Percentiles rank a stretch among this genome's conserved stretches.
These are phyloP conservation scores for Rhodamnia argentea DNA, from an alignment of 345 rosid species.

Conservation along the genomic window DNA sequence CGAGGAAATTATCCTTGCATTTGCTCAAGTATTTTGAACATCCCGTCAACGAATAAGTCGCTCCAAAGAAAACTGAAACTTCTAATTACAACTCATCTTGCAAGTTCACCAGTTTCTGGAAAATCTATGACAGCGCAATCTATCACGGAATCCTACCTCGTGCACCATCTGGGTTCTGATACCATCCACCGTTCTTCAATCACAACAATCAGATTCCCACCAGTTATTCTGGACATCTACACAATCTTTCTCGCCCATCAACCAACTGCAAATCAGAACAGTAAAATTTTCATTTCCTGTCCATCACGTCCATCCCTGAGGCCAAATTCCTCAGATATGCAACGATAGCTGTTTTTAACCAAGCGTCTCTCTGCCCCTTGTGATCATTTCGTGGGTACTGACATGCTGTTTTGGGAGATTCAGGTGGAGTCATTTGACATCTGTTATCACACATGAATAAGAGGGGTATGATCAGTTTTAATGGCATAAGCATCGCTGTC, in stretches of 20 bases:
- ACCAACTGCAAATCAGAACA: background rate
- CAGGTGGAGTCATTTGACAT: background rate
- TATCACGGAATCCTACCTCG: background rate
- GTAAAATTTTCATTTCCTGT: background rate
- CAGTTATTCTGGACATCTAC: background rate
- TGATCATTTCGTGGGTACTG: background rate
- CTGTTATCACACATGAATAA: background rate
- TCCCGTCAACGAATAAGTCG: background rate
- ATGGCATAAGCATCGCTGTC: background rate
- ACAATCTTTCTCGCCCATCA: background rate
- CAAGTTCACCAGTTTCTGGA: background rate
- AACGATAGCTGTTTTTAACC: background rate
- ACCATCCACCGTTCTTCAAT: background rate
- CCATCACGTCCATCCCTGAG: background rate
- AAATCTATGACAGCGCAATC: background rate
- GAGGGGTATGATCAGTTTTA: background rate
- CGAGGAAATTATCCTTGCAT: background rate
- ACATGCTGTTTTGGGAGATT: background rate
- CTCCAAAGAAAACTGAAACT: background rate
- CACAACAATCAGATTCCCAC: background rate
- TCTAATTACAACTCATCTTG: background rate
- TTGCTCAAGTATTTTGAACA: background rate
- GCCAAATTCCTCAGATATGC: background rate
- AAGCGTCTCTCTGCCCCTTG: background rate
- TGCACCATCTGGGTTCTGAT: background rate